Evolutionary conservation across 2,329 filamentous ascomycete genomes (phyloP), one percentile per base, ranked within the genome.

Genomic region (Trichoderma brevicompactum): DNA sequence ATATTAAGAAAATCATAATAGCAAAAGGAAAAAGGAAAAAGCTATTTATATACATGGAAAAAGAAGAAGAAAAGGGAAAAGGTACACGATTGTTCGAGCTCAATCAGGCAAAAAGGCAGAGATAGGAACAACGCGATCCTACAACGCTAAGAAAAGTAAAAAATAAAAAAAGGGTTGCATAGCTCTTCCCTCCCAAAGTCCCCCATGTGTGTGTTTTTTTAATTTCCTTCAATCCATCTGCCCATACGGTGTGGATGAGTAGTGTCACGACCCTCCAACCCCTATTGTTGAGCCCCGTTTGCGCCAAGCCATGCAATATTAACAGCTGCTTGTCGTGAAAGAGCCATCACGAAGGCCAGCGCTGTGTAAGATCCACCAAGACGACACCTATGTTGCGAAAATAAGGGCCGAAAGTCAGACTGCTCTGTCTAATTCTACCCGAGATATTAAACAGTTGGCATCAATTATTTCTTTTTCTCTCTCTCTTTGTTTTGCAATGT

Each of bases 251-350:
- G 50, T 32, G 28, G 17, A 54, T 53, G 49, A 38, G 48, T 19
- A 43, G 32, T 40, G 23, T 59, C 53, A 56, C 54, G 19, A 32
- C 17, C 44, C 38, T 13, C 54, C 54, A 17, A 23, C 46, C 34
- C 43, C 15, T 52, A n/a, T 65, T 38, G 41, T 52, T 41, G 49
- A 66, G 58, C 68, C 69, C 68, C 66, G 50, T 67, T 68, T 74
- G 65, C 72, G 72, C 73, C 73, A 66, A 71, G 58, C 69, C 69
- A 74, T 74, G 73, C 73, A 63, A 74, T 58, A 65, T 58, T 64
- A 69, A 65, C 41, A 61, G 59, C 53, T 41, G 52, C 38, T 38
- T 44, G 19, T 28, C 50, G 44, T 43, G 41, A 43, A 52, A 58
- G 46, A 64, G 44, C 36, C 41, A 41, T 36, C 60, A 60, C 46